Conservation (phyloP, 2,329 filamentous ascomycete genomes). For the Calonectria leucothoes region DNA sequence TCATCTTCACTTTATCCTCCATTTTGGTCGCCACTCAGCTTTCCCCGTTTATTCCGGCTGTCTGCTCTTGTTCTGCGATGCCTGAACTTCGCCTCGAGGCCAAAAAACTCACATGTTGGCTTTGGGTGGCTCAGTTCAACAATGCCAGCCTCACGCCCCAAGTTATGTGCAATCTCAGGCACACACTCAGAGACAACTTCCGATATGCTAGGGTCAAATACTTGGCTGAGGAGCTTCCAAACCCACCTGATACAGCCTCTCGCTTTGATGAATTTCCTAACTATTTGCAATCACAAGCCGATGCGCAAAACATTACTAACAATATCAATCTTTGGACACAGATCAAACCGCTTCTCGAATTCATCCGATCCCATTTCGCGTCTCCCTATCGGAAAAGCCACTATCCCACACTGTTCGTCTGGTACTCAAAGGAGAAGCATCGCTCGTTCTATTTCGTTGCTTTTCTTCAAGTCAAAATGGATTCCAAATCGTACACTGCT, state of each 20-base stretch:
- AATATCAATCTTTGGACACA: conserved; percentile 41
- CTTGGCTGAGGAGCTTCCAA: conserved; percentile 37
- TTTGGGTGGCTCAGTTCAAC: neutral
- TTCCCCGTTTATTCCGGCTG: neutral
- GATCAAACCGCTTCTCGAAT: conserved; percentile 48
- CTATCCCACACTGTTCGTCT: conserved; percentile 54
- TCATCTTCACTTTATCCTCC: neutral
- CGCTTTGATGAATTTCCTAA: conserved; percentile 33
- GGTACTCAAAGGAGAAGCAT: conserved; percentile 48
- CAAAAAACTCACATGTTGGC: neutral
- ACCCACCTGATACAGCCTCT: conserved; percentile 32
- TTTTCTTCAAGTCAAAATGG: conserved; percentile 55
- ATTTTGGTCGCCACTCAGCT: neutral
- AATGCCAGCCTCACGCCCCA: neutral
- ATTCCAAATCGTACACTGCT: conserved; percentile 55
- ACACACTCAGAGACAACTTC: neutral
- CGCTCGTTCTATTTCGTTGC: conserved; percentile 56
- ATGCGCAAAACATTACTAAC: conserved; percentile 47
- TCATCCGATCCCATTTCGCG: conserved; percentile 44
- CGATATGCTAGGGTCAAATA: neutral
- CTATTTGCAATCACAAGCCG: conserved; percentile 41
- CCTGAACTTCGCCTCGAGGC: neutral
- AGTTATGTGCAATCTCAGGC: neutral
- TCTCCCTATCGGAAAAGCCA: conserved; percentile 31
- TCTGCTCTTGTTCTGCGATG: neutral